A percentile compares a stretch with the other conserved stretches of the same genome.
Evolutionary conservation across 257 asterid genomes (phyloP).

Genomic region (Ophiorrhiza pumila): DNA sequence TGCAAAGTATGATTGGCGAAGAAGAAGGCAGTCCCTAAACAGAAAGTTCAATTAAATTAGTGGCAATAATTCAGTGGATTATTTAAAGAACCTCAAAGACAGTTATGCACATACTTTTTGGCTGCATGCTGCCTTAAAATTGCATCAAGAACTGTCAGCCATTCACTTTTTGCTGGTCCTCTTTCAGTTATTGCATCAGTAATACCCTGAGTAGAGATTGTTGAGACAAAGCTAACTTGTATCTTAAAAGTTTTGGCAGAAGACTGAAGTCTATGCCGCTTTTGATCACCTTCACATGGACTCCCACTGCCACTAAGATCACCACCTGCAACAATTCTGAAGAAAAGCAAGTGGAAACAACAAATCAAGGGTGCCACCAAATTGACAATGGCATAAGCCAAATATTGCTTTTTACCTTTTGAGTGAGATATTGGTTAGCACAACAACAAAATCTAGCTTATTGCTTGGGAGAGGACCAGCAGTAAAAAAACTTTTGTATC

Average conservation of each 20-base stretch:
- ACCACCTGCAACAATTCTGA: conserved; percentile 6
- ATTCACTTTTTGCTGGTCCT: conserved; percentile 10
- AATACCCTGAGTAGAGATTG: conserved; percentile 29
- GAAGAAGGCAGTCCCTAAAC: conserved; percentile 44
- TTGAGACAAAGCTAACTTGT: conserved; percentile 29
- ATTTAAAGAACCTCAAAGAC: neutral
- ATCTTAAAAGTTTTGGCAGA: conserved; percentile 27
- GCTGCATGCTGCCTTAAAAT: conserved; percentile 40
- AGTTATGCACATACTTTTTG: conserved; percentile 26
- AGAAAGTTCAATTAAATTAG: neutral
- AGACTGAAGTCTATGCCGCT: conserved; percentile 36
- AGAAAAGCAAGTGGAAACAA: neutral
- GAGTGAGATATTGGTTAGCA: conserved; percentile 25
- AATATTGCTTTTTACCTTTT: conserved; percentile 27
- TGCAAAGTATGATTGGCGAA: conserved; percentile 38
- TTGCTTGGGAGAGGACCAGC: conserved; percentile 36
- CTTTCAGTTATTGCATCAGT: conserved; percentile 11
- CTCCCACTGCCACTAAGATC: conserved; percentile 8
- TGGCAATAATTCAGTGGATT: neutral
- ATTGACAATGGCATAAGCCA: neutral
- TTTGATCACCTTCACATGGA: conserved; percentile 30
- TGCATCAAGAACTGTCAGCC: conserved; percentile 35
- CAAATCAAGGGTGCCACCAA: neutral
- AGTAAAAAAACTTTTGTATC: conserved; percentile 36
- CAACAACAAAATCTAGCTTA: conserved; percentile 39